A percentile compares a stretch with the other conserved stretches of the same genome.
These are phyloP conservation scores for Lupinus albus DNA, from an alignment of 306 rosid species.

Conservation along the genomic window DNA sequence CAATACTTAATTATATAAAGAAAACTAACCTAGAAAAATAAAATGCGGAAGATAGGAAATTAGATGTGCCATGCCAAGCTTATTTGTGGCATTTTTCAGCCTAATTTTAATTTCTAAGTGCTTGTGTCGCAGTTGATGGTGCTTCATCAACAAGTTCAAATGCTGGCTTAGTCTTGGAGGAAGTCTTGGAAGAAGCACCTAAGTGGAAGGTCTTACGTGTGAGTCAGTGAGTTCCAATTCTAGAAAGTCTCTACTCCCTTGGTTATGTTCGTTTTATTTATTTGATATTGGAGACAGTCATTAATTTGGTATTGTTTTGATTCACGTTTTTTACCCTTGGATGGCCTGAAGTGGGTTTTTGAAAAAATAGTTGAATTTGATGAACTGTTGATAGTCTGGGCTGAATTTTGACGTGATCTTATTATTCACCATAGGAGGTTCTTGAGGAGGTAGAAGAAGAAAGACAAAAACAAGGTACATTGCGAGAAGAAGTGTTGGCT, in stretches of 20 bases:
- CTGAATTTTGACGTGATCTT: constrained; percentile 34
- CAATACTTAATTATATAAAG: constrained; percentile 19
- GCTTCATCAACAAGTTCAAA: constrained; percentile 51
- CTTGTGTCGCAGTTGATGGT: constrained; percentile 57
- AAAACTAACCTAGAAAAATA: constrained; percentile 1
- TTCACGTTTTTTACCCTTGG: constrained; percentile 31
- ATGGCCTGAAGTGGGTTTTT: constrained; percentile 28
- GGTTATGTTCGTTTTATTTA: constrained; percentile 34
- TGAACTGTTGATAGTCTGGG: constrained; percentile 33
- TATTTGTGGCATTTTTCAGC: constrained; percentile 10
- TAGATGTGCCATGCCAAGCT: constrained; percentile 2
- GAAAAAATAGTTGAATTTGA: constrained; percentile 21
- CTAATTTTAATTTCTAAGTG: constrained; percentile 3
- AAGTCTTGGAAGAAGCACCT: constrained; percentile 96
- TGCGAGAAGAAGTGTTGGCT: constrained; percentile 55
- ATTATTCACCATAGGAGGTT: constrained; percentile 60
- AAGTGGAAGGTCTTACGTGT: constrained; percentile 99
- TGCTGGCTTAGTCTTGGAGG: constrained; percentile 62
- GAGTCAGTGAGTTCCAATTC: constrained; percentile 95
- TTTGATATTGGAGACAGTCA: constrained; percentile 20
- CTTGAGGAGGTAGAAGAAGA: constrained; percentile 96
- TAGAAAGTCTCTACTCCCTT: constrained; percentile 29
- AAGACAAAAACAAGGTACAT: constrained; percentile 52
- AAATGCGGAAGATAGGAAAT: constrained; percentile 8
- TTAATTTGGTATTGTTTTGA: constrained; percentile 28